These are phyloP conservation scores for Aspergillus homomorphus DNA, from an alignment of 495 filamentous ascomycete genomes.

Conservation along the genomic window DNA sequence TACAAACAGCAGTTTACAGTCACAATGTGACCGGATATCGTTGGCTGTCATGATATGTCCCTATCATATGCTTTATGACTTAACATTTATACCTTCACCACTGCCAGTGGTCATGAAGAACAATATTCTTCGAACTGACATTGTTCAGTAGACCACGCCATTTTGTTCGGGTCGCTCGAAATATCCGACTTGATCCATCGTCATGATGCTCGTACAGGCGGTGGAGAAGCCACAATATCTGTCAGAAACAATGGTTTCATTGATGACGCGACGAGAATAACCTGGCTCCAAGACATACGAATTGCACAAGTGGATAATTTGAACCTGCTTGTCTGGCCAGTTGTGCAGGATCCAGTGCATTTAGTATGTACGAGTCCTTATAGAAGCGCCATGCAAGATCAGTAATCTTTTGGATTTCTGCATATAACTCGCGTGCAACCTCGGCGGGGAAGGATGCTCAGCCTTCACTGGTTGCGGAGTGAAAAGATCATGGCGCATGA, in stretches of 20 bases:
- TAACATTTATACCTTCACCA: slow-evolving; percentile 20
- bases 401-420: slow-evolving; percentile 23
- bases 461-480: slow-evolving; percentile 33
- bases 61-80: slow-evolving; percentile 7
- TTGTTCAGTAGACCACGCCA: slow-evolving; percentile 27
- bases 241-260: slow-evolving; percentile 37
- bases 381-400: slow-evolving; percentile 14
- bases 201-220: slow-evolving; percentile 32
- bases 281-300: slow-evolving; percentile 38
- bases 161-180: slow-evolving; percentile 27
- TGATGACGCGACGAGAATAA: slow-evolving; percentile 39
- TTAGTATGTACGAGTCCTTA: slow-evolving; percentile 49
- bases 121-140: slow-evolving; percentile 21
- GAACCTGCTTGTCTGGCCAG: slow-evolving; percentile 40
- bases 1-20: too few species aligned
- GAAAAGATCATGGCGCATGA: slow-evolving; percentile 29
- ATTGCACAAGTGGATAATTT: slow-evolving; percentile 36
- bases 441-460: slow-evolving; percentile 6
- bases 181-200: slow-evolving; percentile 28
- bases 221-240: slow-evolving; percentile 8
- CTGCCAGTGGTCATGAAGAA: slow-evolving; percentile 19
- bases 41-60: too few species aligned
- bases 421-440: neutral
- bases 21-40: too few species aligned
- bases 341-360: slow-evolving; percentile 53